Evolutionary conservation across 129 eudicot genomes (phyloP).

Genomic region (Flaveria ramosissima): DNA sequence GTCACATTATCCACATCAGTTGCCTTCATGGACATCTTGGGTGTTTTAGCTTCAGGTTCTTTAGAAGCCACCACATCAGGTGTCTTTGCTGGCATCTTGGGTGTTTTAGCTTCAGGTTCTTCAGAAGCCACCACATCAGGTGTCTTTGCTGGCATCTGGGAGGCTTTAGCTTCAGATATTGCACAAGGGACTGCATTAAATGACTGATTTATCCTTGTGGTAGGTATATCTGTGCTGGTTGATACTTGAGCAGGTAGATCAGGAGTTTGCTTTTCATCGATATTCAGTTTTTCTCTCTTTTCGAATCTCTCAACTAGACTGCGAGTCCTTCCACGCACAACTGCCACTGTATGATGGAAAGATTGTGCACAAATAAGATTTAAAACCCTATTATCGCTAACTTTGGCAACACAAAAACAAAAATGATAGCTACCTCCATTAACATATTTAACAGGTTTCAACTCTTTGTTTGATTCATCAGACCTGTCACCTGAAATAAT

Average conservation of each 20-base stretch:
- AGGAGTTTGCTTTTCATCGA: slow-evolving; percentile 43
- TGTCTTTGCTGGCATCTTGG: not conserved
- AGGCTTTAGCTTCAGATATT: slow-evolving; percentile 23
- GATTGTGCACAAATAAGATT: slow-evolving; percentile 16
- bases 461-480: slow-evolving; percentile 43
- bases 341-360: slow-evolving; percentile 55
- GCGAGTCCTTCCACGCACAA: slow-evolving; percentile 91
- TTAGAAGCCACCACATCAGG: slow-evolving; percentile 4
- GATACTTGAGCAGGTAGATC: slow-evolving; percentile 33
- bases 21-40: not conserved
- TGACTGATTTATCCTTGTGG: slow-evolving; percentile 25
- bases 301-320: slow-evolving; percentile 94
- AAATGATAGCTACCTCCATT: slow-evolving; percentile 73
- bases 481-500: slow-evolving; percentile 50
- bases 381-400: slow-evolving; percentile 2
- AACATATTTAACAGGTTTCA: slow-evolving; percentile 59
- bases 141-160: slow-evolving; percentile 18
- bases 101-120: slow-evolving; percentile 26
- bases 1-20: slow-evolving; percentile 15
- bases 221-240: slow-evolving; percentile 34
- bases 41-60: slow-evolving; percentile 26
- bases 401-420: not conserved
- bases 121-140: slow-evolving; percentile 13
- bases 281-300: slow-evolving; percentile 53
- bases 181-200: slow-evolving; percentile 24